phyloP scores from a whole-genome alignment of 2,329 filamentous ascomycete species.

The Hymenoscyphus salicellus region DNA sequence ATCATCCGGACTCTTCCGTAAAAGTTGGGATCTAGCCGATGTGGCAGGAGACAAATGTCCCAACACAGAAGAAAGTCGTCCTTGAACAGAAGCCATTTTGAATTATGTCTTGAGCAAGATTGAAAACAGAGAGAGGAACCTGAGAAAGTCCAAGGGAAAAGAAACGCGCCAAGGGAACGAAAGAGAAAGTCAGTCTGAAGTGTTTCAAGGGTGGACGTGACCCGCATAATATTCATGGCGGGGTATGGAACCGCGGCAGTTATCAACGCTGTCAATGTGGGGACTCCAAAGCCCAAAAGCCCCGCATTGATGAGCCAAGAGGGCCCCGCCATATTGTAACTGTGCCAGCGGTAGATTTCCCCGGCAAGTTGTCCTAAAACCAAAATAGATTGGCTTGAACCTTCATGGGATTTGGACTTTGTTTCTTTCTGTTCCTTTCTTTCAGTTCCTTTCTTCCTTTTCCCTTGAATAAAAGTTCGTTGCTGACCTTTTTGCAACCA shows the following conservation, averaged over 20 bases:
- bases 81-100: conserved; percentile 24
- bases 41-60: conserved; percentile 37
- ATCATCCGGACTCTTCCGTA: conserved; percentile 85
- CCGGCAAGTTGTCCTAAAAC: not conserved
- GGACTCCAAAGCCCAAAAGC: not conserved
- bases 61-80: conserved; percentile 37
- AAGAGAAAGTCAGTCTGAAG: not conserved
- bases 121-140: not conserved
- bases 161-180: not conserved
- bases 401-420: not conserved
- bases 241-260: not conserved
- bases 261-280: not conserved
- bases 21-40: conserved; percentile 52
- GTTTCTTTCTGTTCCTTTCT: not conserved
- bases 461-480: not conserved
- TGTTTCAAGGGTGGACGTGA: conserved; percentile 2
- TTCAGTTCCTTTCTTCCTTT: no score
- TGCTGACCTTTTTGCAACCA: not conserved
- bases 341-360: conserved; percentile 2
- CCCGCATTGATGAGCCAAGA: not conserved
- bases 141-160: not conserved
- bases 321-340: conserved; percentile 4
- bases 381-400: not conserved
- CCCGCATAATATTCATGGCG: not conserved
- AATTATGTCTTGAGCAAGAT: not conserved